These are phyloP conservation scores for Mycena crocata DNA, from an alignment of 768 basidiomycete species.

Conservation along the genomic window DNA sequence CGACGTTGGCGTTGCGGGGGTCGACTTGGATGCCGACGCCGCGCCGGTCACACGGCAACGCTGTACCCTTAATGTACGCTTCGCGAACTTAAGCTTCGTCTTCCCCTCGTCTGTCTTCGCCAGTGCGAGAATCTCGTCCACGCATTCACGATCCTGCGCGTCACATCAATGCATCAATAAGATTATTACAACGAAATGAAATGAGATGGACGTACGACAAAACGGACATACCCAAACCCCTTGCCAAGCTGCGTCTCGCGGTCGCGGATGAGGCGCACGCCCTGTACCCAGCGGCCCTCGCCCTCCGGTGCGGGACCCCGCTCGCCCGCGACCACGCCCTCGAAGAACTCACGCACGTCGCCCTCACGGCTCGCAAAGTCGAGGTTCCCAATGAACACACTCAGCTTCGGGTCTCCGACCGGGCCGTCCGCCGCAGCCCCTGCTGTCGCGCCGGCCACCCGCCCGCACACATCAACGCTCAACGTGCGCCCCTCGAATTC, in stretches of 20 bases:
- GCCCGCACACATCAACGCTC: constrained; percentile 78
- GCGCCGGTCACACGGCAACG: constrained; percentile 84
- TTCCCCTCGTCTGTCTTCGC: constrained; percentile 55
- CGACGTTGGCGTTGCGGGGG: constrained; percentile 32
- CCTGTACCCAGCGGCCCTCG: constrained; percentile 72
- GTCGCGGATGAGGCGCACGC: constrained; percentile 91
- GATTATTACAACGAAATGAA: neutral
- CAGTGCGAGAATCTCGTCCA: constrained; percentile 91
- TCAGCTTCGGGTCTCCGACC: constrained; percentile 75
- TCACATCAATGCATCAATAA: too few relatives aligned
- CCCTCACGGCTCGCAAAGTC: constrained; percentile 94
- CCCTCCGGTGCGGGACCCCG: constrained; percentile 65
- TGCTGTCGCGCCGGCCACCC: constrained; percentile 37
- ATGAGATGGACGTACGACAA: constrained; percentile 66
- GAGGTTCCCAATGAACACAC: constrained; percentile 92
- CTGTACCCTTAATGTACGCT: constrained; percentile 91
- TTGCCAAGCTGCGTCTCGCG: constrained; percentile 94
- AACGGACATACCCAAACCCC: constrained; percentile 94
- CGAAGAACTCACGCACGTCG: constrained; percentile 88
- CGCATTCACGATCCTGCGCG: constrained; percentile 92
- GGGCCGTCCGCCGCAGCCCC: constrained; percentile 45
- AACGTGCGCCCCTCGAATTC: constrained; percentile 82
- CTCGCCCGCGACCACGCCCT: constrained; percentile 77
- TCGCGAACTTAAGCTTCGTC: constrained; percentile 86
- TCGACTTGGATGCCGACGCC: constrained; percentile 35